Evolutionary conservation across 306 rosid genomes (phyloP).

Genomic region (Rosa multiflora): DNA sequence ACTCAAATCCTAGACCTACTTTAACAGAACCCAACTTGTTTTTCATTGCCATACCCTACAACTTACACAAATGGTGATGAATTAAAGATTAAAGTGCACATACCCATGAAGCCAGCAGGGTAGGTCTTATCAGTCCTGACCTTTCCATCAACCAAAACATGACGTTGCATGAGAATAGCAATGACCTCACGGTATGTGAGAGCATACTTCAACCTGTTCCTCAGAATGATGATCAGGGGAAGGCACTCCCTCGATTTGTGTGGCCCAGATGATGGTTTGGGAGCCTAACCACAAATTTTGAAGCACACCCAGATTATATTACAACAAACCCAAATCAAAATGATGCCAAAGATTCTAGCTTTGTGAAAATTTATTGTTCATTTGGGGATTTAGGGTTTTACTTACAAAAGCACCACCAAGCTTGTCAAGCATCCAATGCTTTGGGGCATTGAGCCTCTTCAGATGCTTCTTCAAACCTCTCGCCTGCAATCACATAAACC

Average conservation of each 20-base stretch:
- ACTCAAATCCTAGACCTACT: background rate
- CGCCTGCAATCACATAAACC: slow-evolving; percentile 40
- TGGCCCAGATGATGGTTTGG: slow-evolving; percentile 93
- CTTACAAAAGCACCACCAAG: slow-evolving; percentile 91
- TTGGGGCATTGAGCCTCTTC: slow-evolving; percentile 82
- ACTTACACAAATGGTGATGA: background rate
- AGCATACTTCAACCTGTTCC: slow-evolving; percentile 82
- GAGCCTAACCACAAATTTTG: slow-evolving; percentile 46
- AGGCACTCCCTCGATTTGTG: slow-evolving; percentile 90
- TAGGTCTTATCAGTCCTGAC: slow-evolving; percentile 92
- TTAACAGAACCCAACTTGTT: background rate
- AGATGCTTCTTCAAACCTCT: slow-evolving; percentile 77
- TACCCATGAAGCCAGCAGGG: slow-evolving; percentile 90
- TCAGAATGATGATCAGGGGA: slow-evolving; percentile 65
- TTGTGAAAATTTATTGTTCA: background rate
- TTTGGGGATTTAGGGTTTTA: background rate
- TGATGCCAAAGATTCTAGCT: background rate
- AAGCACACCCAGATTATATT: background rate
- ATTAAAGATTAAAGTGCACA: background rate
- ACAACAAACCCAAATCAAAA: slow-evolving; percentile 2
- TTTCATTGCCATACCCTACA: background rate
- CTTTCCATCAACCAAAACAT: slow-evolving; percentile 69
- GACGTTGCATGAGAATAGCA: slow-evolving; percentile 84
- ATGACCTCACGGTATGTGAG: slow-evolving; percentile 77
- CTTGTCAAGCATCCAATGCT: slow-evolving; percentile 80